Conservation (phyloP, 352 stramenopile species). For the Globisporangium nodosum region DNA sequence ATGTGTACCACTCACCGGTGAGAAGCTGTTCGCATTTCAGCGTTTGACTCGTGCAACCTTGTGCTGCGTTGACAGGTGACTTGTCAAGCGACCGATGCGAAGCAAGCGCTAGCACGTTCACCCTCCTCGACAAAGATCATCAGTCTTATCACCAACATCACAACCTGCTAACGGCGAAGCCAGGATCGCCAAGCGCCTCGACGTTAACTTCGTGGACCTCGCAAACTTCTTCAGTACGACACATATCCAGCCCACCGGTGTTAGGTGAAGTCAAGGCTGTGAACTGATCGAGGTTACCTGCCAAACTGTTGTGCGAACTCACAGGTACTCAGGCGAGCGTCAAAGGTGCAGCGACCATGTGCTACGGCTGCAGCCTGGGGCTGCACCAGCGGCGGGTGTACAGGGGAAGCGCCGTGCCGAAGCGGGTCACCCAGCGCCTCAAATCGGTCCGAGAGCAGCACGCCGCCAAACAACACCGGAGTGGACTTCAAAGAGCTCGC, state of each 20-base stretch:
- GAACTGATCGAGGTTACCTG: not conserved
- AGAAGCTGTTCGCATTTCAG: not conserved
- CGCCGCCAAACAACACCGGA: not conserved
- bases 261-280: not conserved
- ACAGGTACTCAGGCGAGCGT: slow-evolving; percentile 6
- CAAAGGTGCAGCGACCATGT: slow-evolving; percentile 14
- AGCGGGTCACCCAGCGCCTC: not conserved
- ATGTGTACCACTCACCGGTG: not conserved
- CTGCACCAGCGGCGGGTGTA: not conserved
- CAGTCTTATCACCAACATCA: not conserved
- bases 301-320: not conserved
- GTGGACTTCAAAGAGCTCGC: slow-evolving; percentile 35
- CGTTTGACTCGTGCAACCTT: not conserved
- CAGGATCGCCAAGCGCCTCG: not conserved
- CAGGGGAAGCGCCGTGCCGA: not conserved
- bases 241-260: not conserved
- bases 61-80: not conserved
- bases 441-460: not conserved
- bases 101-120: not conserved
- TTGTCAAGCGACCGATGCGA: not conserved
- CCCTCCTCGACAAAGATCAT: not conserved
- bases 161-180: not conserved
- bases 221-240: slow-evolving; percentile 4
- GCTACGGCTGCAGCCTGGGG: slow-evolving; percentile 7
- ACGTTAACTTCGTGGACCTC: slow-evolving; percentile 8